Evolutionary conservation across 139 green algal species (phyloP).

Genomic region (Chlamydomonas asymmetrica): DNA sequence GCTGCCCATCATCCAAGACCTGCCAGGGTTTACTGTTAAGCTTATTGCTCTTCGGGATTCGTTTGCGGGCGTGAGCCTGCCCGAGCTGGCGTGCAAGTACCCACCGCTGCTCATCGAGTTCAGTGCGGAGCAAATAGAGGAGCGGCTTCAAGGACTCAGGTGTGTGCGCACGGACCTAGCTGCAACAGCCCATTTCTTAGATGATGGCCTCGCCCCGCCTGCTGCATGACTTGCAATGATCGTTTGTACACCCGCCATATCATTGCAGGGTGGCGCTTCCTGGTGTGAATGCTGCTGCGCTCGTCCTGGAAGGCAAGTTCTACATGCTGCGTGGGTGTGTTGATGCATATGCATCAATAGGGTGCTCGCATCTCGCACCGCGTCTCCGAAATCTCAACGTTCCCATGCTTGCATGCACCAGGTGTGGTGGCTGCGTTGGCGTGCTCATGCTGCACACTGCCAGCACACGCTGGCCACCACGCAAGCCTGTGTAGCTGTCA

Average conservation of each 20-base stretch:
- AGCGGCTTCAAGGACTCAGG: neutral
- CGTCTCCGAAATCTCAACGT: too few relatives aligned
- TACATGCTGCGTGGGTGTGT: neutral
- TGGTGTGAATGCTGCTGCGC: neutral
- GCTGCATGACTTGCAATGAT: neutral
- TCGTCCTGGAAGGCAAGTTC: neutral
- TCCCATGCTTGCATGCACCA: too few relatives aligned
- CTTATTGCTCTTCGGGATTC: slow-evolving; percentile 14
- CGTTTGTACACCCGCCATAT: neutral
- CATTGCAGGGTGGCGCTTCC: neutral
- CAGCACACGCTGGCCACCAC: too few relatives aligned
- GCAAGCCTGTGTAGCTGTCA: too few relatives aligned
- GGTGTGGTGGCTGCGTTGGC: too few relatives aligned
- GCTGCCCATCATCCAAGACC: slow-evolving; percentile 14
- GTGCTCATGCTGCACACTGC: too few relatives aligned
- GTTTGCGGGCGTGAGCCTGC: slow-evolving; percentile 12
- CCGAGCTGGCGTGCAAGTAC: slow-evolving; percentile 18
- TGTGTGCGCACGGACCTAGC: neutral
- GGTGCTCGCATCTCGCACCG: too few relatives aligned
- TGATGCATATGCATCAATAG: neutral
- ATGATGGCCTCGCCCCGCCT: too few relatives aligned
- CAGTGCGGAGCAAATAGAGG: neutral
- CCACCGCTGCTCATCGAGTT: slow-evolving; percentile 14
- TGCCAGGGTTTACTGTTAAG: slow-evolving; percentile 14
- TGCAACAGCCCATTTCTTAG: neutral